Conservation (phyloP, 2,329 filamentous ascomycete species). For the Cucurbitaria berberidis region DNA sequence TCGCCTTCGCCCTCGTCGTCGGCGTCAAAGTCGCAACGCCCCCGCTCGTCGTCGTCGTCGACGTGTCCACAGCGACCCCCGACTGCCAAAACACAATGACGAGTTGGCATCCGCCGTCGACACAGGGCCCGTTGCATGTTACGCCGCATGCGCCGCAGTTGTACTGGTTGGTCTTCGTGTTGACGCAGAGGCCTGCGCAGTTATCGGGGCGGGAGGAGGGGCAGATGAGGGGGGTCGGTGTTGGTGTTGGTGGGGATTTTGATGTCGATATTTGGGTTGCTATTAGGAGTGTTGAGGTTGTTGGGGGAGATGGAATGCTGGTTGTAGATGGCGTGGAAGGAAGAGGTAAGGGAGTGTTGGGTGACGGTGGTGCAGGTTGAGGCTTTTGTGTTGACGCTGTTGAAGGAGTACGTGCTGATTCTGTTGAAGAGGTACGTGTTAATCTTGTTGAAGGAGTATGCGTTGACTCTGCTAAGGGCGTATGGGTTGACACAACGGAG, state of each 20-base stretch:
- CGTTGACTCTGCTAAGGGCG: no score
- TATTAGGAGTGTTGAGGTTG: background rate
- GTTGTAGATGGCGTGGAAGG: no score
- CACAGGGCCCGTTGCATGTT: background rate
- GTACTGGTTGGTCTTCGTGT: background rate
- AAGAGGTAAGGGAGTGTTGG: no score
- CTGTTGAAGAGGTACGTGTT: no score
- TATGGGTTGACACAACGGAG: no score
- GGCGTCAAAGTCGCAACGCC: no score
- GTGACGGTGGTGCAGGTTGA: no score
- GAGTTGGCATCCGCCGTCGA: background rate
- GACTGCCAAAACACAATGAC: no score
- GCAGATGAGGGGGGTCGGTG: background rate
- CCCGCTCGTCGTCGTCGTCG: no score
- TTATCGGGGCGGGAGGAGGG: background rate
- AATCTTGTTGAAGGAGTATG: no score
- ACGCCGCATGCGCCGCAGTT: constrained; percentile 4
- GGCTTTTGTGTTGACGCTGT: background rate
- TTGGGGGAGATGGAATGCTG: background rate
- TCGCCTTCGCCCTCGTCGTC: no score
- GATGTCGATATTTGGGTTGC: no score
- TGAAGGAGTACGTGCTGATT: background rate
- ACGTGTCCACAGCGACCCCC: background rate
- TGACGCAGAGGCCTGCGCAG: background rate
- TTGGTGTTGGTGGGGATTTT: background rate